Evolutionary conservation across 257 asterid species (phyloP), one percentile per base, ranked within the genome.

Genomic region (Penstemon barbatus): DNA sequence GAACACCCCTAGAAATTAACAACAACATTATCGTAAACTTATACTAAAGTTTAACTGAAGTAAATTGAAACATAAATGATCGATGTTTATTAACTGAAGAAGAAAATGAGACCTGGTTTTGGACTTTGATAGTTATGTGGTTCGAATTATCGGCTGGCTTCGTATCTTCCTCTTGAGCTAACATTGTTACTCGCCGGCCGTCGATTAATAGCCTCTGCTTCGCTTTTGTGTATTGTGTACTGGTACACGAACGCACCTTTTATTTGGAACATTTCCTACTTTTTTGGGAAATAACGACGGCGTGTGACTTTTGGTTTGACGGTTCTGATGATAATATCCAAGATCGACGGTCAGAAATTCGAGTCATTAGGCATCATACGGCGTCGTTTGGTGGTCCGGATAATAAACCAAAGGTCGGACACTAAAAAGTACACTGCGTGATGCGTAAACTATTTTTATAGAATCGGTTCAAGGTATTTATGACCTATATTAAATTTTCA

Each of bases 51-150:
- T 15, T 15, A 15, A 15, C 18, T 15, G 18, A 9, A 9, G 12
- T 12, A 53, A 36, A 39, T 4, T 10, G 7, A 0, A 3, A 5
- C 8, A 2, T 4, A 64, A 64, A 41, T 15, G 18, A 15, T 15
- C 8, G 18, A 15, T 15, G 18, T 6, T 8, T 40, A 41, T 15
- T 15, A 15, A 13, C 7, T 65, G 9, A 19, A 54, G 8, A 15
- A n/a, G 59, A 12, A 46, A 8, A 38, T 53, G 40, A 6, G 7
- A 81, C 82, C 83, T 81, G 85, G 71, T 76, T 78, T 64, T 74
- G 72, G 57, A 81, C 83, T 81, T 77, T 81, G 63, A 81, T 74
- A 73, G 77, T 77, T 70, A 81, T 74, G 49, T 80, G 82, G 1
- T 40, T 71, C 39, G 75, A n/a, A 12, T 50, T 45, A 63, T 74